phyloP scores from a whole-genome alignment of 139 green algal genomes.

The Yamagishiella unicocca region DNA sequence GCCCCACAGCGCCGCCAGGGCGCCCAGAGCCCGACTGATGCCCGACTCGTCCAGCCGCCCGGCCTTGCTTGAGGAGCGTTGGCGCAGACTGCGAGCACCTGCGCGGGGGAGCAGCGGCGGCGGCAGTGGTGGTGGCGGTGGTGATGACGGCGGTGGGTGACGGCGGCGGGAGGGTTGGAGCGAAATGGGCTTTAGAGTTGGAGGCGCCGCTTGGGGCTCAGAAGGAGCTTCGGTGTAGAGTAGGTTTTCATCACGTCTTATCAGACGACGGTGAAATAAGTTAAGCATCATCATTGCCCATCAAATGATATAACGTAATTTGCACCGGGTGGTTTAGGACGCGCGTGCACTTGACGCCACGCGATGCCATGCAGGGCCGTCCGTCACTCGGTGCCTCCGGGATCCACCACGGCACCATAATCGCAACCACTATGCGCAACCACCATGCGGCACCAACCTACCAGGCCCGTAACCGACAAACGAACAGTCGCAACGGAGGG shows the following conservation, averaged over 20 bases:
- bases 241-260: constrained; percentile 7
- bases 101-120: neutral
- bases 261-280: constrained; percentile 39
- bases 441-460: too few species aligned
- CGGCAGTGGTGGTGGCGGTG: neutral
- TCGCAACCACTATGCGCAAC: too few species aligned
- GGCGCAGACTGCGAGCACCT: neutral
- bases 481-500: too few species aligned
- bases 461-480: too few species aligned
- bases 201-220: neutral
- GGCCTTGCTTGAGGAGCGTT: neutral
- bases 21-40: constrained; percentile 64
- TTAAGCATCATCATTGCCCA: neutral
- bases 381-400: too few species aligned
- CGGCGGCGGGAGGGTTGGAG: too few species aligned
- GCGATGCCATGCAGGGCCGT: too few species aligned
- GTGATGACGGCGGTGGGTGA: neutral
- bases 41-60: constrained; percentile 68
- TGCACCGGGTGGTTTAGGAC: too few species aligned
- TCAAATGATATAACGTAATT: too few species aligned
- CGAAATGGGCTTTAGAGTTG: too few species aligned
- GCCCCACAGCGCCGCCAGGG: constrained; percentile 75
- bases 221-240: constrained; percentile 33
- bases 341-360: too few species aligned
- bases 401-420: too few species aligned